These are phyloP conservation scores for Trametes sp. DNA, from an alignment of 1,284 basidiomycete species.

Conservation along the genomic window DNA sequence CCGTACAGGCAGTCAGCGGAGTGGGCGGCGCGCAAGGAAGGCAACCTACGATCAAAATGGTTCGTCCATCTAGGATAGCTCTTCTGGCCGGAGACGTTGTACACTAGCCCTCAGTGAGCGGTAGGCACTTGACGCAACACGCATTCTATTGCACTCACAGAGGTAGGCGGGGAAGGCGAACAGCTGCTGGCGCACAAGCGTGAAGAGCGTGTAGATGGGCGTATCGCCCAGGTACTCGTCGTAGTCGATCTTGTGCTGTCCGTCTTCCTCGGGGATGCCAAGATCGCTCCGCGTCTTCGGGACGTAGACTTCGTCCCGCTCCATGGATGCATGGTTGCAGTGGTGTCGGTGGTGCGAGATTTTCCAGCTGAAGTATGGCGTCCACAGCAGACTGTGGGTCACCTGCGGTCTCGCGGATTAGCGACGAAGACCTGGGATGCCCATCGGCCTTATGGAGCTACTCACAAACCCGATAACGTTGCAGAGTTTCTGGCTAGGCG, in stretches of 20 bases:
- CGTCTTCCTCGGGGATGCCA: constrained; percentile 50
- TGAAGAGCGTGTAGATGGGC: constrained; percentile 62
- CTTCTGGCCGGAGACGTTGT: constrained; percentile 71
- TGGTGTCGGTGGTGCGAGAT: constrained; percentile 51
- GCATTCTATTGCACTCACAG: constrained; percentile 40
- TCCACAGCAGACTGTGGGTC: constrained; percentile 45
- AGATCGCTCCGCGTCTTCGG: constrained; percentile 63
- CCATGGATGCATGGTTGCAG: constrained; percentile 49
- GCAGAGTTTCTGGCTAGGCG: constrained; percentile 34
- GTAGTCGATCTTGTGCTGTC: constrained; percentile 50
- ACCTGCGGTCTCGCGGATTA: no score
- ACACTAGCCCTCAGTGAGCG: constrained; percentile 45
- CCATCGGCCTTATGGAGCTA: no score
- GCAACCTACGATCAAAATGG: constrained; percentile 64
- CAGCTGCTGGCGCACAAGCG: constrained; percentile 68
- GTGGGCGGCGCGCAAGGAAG: no score
- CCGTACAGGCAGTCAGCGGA: background rate
- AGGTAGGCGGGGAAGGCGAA: constrained; percentile 81
- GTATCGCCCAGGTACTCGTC: constrained; percentile 66
- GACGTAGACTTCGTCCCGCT: constrained; percentile 68
- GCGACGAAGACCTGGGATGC: no score
- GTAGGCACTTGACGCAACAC: background rate
- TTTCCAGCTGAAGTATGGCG: constrained; percentile 51
- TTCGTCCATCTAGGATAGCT: constrained; percentile 73
- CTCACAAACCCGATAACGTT: constrained; percentile 41